These are phyloP conservation scores for Suhomyces ambrosiae DNA, from an alignment of 1,139 yeast genomes.

Conservation along the genomic window DNA sequence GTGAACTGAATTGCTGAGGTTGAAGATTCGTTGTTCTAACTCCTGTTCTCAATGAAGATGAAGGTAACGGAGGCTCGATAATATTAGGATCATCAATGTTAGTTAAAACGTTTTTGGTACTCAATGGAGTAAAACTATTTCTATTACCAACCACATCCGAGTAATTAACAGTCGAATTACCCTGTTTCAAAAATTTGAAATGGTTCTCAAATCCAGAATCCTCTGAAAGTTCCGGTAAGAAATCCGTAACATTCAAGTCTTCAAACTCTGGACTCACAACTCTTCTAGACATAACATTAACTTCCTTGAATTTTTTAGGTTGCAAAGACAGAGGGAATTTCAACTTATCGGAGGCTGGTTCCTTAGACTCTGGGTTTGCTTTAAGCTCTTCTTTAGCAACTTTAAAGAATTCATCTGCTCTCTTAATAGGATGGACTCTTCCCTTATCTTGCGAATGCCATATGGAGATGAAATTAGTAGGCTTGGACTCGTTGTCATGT, in stretches of 20 bases:
- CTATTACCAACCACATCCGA: constrained; percentile 26
- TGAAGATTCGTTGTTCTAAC: constrained; percentile 10
- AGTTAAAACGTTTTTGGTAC: constrained; percentile 32
- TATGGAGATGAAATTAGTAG: constrained; percentile 39
- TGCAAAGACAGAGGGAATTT: constrained; percentile 28
- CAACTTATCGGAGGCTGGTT: constrained; percentile 8
- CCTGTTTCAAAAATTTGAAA: constrained; percentile 31
- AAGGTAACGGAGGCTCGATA: constrained; percentile 27
- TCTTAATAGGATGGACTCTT: constrained; percentile 18
- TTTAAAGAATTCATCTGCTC: constrained; percentile 14
- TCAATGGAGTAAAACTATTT: constrained; percentile 30
- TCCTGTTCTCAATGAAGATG: constrained; percentile 9
- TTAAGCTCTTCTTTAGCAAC: constrained; percentile 5
- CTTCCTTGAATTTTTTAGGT: constrained; percentile 43
- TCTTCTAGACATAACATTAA: constrained; percentile 46
- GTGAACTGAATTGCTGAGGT: constrained; percentile 10
- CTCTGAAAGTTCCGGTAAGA: constrained; percentile 49
- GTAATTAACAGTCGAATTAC: constrained; percentile 21
- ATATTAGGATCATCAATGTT: constrained; percentile 25
- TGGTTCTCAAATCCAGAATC: constrained; percentile 51
- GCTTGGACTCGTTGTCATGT: constrained; percentile 34
- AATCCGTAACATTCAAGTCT: constrained; percentile 41
- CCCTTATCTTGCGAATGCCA: constrained; percentile 46
- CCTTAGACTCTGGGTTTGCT: constrained; percentile 1
- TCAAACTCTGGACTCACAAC: constrained; percentile 43